phyloP scores from a whole-genome alignment of 1,139 yeast species.

The Torulaspora globosa region DNA sequence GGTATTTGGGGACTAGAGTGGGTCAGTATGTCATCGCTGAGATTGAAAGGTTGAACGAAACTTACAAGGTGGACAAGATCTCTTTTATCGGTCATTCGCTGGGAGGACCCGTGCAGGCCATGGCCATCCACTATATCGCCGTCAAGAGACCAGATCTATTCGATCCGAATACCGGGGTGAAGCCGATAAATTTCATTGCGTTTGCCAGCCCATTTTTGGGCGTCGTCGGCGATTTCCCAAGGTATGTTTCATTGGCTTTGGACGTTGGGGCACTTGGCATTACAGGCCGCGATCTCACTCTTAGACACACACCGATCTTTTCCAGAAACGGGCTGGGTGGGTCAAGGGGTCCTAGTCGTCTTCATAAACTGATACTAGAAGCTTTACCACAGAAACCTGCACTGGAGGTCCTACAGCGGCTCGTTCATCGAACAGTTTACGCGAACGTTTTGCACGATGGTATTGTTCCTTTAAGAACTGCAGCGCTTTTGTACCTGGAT shows the following conservation, averaged over 20 bases:
- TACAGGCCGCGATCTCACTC: conserved; percentile 61
- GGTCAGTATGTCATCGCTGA: conserved; percentile 54
- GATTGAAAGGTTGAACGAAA: conserved; percentile 38
- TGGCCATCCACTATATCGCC: conserved; percentile 53
- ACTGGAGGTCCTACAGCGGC: conserved; percentile 45
- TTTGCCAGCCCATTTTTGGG: conserved; percentile 63
- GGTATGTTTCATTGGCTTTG: conserved; percentile 53
- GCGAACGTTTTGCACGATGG: conserved; percentile 60
- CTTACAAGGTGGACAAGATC: conserved; percentile 44
- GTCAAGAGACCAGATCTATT: conserved; percentile 54
- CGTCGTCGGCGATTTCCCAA: conserved; percentile 56
- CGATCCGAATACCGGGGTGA: conserved; percentile 37
- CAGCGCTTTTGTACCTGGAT: conserved; percentile 50
- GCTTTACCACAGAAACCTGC: conserved; percentile 53
- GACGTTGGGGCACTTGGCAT: conserved; percentile 61
- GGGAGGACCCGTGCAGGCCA: conserved; percentile 64
- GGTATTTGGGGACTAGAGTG: conserved; percentile 55
- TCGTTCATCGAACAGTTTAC: conserved; percentile 50
- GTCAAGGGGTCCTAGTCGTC: conserved; percentile 12
- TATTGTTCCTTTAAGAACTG: conserved; percentile 57
- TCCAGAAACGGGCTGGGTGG: conserved; percentile 28
- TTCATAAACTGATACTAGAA: conserved; percentile 47
- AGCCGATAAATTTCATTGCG: conserved; percentile 55
- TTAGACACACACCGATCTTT: conserved; percentile 36
- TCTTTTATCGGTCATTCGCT: conserved; percentile 65